Evolutionary conservation across 495 filamentous ascomycete species (phyloP), one percentile per base, ranked within the genome.

Genomic region (Stereocaulon alpinum): DNA sequence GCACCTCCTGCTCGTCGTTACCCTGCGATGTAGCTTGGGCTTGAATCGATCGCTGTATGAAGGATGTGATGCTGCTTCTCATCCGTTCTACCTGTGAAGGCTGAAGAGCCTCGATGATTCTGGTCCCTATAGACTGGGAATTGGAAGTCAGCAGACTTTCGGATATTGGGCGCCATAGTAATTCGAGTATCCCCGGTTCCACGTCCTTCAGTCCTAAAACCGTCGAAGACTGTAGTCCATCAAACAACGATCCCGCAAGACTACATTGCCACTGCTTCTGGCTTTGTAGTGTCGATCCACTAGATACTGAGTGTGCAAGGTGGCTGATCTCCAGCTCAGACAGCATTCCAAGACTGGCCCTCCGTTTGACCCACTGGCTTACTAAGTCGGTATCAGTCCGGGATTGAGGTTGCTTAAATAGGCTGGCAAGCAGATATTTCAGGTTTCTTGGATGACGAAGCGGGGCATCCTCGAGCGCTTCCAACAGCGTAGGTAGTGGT

Each of bases 391-490:
- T 18, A 40, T 64, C 61, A 55, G 64, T 49, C 37, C 41, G 54
- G 17, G 49, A 51, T 45, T 60, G 49, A 55, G 60, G 66, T 47
- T 60, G 64, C 17, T 32, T 58, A 51, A 53, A 52, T 20, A 50
- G 52, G 30, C 67, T 70, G 34, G 63, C 63, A 34, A 51, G 71
- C 52, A 47, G 72, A 61, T 5, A 68, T 61, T 15, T 61, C 51
- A 50, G 64, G 54, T 79, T 80, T 1, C 72, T 66, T 14, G 74
- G 64, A 30, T 66, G 68, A 55, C 77, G 77, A 37, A 80, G 51
- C 30, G 66, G 66, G 0, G 67, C 67, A 52, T 81, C 76, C 45
- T 75, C 72, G 29, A 80, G 52, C 41, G 79, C 79, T 10, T 64
- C 54, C n/a, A 73, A 58, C 0, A 73, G 64, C 58, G 71, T 66